Base-by-base conservation (phyloP, 2,329 filamentous ascomycete species). In the Pseudonectria buxi region DNA sequence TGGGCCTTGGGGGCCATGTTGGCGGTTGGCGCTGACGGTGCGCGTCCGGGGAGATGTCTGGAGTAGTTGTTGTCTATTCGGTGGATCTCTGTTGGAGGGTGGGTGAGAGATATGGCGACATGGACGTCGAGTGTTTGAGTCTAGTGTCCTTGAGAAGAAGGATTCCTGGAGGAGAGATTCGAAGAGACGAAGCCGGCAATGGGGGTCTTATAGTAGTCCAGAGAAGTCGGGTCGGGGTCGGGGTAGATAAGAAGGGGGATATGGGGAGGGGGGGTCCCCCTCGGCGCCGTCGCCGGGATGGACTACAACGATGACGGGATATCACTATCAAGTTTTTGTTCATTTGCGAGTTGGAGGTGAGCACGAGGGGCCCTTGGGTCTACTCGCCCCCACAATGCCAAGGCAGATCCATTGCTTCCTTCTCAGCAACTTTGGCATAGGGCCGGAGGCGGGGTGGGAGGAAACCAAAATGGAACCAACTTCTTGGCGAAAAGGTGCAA, bases 121-220 rank as follows among this genome's bases (percentile, higher is more conserved):
- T 22, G 18, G 18, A 22, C 18, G 18, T 22, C 5, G 18, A 22
- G 5, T 22, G 9, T 22, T 22, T 22, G 18, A 41, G 36, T 32
- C 33, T 37, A 36, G 40, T 33, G 40, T 38, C 38, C 43, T 48
- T 50, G 36, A 15, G 31, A 16, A 36, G 28, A 29, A 14, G 36
- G 30, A 12, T 34, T 30, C 45, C 39, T 24, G 24, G 31, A 34
- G 16, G 42, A 33, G 12, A 32, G 22, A 32, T 30, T 7, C 26
- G 14, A 31, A 44, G 36, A 30, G 12, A 45, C 39, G 35, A 38
- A 41, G 25, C 39, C 41, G 48, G 43, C 40, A 35, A 38, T 39
- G 37, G 38, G 40, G 39, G 39, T 44, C 48, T 51, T 51, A 51
- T 50, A 51, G 47, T 46, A 35, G 33, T 34, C 27, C 33, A 38